Evolutionary conservation across 1,284 basidiomycete species (phyloP), one percentile per base, ranked within the genome.

Genomic region (Phlebopus sp.): DNA sequence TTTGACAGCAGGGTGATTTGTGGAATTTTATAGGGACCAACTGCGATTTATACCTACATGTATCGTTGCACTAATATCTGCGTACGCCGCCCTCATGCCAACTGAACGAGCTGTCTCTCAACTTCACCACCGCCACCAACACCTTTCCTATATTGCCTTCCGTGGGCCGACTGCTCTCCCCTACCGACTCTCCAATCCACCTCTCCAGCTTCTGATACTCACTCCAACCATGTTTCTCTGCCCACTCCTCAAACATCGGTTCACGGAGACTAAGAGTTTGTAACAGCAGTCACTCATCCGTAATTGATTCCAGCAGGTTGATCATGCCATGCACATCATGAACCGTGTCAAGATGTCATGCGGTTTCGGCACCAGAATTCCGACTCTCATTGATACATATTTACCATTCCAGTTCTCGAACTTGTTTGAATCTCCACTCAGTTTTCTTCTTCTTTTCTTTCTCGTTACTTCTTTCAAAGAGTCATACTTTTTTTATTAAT

Each of bases 161-260:
- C 15, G 53, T 66, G 10, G 88, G 87, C 42, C 84, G 69, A 36
- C 81, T 60, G 50, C 66, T 54, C 55, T 68, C 62, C 0, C 80
- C 81, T 0, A 89, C 74, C 90, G 90, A 92, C 7, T 74, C 79
- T 23, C 57, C 55, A 46, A 91, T 66, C 88, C 89, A 92, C 36
- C 52, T 52, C 42, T 78, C 68, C 45, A 91, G 58, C 60, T 82
- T 81, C 66, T 64, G 57, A 59, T 82, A 81, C 67, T 83, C 68
- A 59, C 59, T 71, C 67, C 57, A 64, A 56, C 55, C 68, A 56
- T 59, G 69, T 29, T 64, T 21, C 46, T 47, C 42, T 49, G 63
- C 64, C 23, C 64, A 68, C 42, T 64, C 61, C 62, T 79, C 78
- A 17, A 88, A 66, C 54, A 84, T 59, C 46, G 81, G 78, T 15